These are phyloP conservation scores for Pouteria glomerata DNA, from an alignment of 148 eudicot genomes.

Conservation along the genomic window DNA sequence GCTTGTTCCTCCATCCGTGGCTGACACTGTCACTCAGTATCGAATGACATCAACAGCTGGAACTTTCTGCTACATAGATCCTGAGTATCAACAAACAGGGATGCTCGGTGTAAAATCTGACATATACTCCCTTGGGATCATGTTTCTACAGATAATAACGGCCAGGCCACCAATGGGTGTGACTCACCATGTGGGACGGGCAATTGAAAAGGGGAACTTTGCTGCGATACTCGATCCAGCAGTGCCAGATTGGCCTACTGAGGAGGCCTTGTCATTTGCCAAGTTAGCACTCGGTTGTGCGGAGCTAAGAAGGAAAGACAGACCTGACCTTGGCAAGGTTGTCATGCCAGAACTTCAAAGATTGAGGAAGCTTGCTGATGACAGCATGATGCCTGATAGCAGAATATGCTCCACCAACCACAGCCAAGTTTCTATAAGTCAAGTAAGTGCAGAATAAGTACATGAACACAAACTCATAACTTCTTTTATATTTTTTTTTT, in stretches of 20 bases:
- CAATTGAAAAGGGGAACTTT: conserved; percentile 62
- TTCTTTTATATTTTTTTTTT: neutral
- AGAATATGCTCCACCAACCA: too few relatives aligned
- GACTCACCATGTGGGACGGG: conserved; percentile 56
- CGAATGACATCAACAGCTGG: conserved; percentile 88
- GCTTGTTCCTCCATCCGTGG: conserved; percentile 76
- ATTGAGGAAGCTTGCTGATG: conserved; percentile 53
- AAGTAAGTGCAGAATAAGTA: conserved; percentile 26
- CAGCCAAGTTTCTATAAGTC: conserved; percentile 34
- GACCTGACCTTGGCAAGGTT: conserved; percentile 74
- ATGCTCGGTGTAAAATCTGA: conserved; percentile 82
- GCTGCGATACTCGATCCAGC: conserved; percentile 49
- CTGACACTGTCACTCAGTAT: conserved; percentile 73
- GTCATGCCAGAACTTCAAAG: conserved; percentile 60
- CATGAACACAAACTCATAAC: neutral
- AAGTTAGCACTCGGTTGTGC: conserved; percentile 59
- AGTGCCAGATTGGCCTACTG: conserved; percentile 72
- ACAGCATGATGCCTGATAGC: conserved; percentile 24
- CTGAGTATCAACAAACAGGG: conserved; percentile 91
- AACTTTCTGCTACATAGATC: conserved; percentile 95
- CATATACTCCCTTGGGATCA: conserved; percentile 77
- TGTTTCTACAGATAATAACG: conserved; percentile 72
- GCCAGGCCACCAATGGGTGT: conserved; percentile 85
- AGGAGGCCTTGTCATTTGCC: conserved; percentile 59
- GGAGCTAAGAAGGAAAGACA: conserved; percentile 72